Conservation (phyloP, 768 basidiomycete genomes). For the Tylopilus rubrobrunneus region DNA sequence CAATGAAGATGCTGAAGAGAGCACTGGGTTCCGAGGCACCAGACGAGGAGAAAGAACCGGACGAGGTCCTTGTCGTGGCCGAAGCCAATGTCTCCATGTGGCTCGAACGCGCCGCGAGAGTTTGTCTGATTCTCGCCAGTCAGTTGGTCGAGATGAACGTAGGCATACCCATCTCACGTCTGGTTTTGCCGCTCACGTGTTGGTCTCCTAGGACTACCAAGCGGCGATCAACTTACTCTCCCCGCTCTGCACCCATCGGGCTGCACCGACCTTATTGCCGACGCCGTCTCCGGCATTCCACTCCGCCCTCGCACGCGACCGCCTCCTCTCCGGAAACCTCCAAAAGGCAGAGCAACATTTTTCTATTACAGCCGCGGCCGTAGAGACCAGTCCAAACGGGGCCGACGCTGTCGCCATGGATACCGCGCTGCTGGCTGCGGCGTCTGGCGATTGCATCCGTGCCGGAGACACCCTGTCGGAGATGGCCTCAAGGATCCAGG, state of each 20-base stretch:
- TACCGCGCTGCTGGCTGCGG: constrained; percentile 58
- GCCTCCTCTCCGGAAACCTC: constrained; percentile 71
- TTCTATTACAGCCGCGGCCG: constrained; percentile 35
- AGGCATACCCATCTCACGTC: constrained; percentile 1
- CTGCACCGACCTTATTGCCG: constrained; percentile 9
- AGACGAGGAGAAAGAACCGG: constrained; percentile 1
- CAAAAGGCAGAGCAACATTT: constrained; percentile 58
- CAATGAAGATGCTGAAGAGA: not conserved
- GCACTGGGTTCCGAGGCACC: not conserved
- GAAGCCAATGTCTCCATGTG: constrained; percentile 59
- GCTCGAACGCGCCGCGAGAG: constrained; percentile 73
- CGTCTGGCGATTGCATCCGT: constrained; percentile 65
- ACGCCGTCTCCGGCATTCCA: constrained; percentile 51
- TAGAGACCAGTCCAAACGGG: constrained; percentile 39
- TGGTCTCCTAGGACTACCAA: constrained; percentile 52
- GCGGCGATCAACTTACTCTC: constrained; percentile 67
- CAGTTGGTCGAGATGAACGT: constrained; percentile 87
- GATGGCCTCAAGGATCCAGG: constrained; percentile 51
- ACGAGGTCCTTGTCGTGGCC: constrained; percentile 22
- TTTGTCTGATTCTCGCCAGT: constrained; percentile 76
- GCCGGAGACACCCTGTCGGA: constrained; percentile 44
- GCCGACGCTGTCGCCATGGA: constrained; percentile 56
- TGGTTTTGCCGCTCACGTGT: not conserved
- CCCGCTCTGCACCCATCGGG: constrained; percentile 52
- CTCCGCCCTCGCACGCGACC: constrained; percentile 68